Base-by-base conservation (phyloP, 495 filamentous ascomycete species). In the Xylaria venustula region DNA sequence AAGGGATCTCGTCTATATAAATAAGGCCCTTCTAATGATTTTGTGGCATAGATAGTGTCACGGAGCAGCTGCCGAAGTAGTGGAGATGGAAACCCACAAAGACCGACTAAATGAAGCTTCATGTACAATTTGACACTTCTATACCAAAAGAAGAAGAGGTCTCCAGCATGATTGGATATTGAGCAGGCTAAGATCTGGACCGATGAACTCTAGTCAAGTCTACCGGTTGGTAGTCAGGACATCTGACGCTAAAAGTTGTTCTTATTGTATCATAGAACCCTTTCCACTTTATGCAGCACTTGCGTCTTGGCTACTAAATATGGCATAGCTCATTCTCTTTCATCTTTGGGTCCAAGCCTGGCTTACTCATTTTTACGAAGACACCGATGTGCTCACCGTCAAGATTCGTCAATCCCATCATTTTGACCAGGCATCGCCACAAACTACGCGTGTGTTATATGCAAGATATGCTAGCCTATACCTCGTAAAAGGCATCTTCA, bases 291-390 rank as follows among this genome's bases (percentile, higher is more conserved):
- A 71, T 62, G 62, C 67, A 64, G 67, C 49, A 54, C 70, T 66
- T 62, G 76, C 37, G 17, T 66, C 76, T 58, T 64, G 67, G 51
- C 62, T 67, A 65, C 70, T 52, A 47, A 25, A 59, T 73, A 46
- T 34, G 75, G 72, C 7, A 76, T 68, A 60, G 75, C 25, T 14
- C 30, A 15, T 23, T 11, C 14, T 51, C 32, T 37, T 34, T 25
- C n/a, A 3, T 28, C 36, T 40, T 34, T 11, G 30, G 30, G 5
- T 11, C 30, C 30, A 34, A 11, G 4, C 4, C 11, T 4, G 36
- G 20, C 36, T 54, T 54, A 54, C 36, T 30, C 37, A 12, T 42
- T 42, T 3, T 28, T 54, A 9, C 22, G 8, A 8, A 15, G 8
- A 22, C 7, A 7, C 14, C 9, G 7, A 42, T 19, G 3, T 7